Conservation (phyloP, 2,329 filamentous ascomycete species). For the Cladosporium cucumerinum region DNA sequence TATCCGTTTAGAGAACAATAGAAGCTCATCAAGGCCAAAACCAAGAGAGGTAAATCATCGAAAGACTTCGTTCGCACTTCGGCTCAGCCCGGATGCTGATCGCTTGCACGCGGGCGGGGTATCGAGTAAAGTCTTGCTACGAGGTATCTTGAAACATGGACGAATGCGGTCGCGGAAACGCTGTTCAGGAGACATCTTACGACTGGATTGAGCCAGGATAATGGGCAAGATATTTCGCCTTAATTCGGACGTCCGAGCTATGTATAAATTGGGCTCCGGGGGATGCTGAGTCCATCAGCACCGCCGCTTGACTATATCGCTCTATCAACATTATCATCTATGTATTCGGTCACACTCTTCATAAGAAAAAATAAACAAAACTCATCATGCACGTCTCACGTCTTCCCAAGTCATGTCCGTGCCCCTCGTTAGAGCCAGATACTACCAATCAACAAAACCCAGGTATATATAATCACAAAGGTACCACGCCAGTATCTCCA, state of each 20-base stretch:
- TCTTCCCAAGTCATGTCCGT: background rate
- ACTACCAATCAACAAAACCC: conserved; percentile 6
- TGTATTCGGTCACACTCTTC: no score
- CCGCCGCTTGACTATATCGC: background rate
- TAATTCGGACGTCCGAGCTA: background rate
- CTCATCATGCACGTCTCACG: no score
- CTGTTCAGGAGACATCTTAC: background rate
- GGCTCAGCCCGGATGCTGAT: background rate
- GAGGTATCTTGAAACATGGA: background rate
- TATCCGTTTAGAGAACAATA: background rate
- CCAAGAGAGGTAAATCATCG: background rate
- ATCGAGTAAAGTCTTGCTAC: no score
- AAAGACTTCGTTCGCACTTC: background rate
- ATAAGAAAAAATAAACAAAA: no score
- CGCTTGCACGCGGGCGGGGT: background rate
- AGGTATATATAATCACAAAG: conserved; percentile 9
- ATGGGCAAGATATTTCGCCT: background rate
- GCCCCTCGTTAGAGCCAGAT: background rate
- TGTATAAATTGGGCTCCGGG: background rate
- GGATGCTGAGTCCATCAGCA: background rate
- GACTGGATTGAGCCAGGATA: background rate
- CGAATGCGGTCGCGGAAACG: background rate
- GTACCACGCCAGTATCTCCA: conserved; percentile 11
- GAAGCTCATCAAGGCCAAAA: background rate
- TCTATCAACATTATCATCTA: background rate